Evolutionary conservation across 2,329 filamentous ascomycete genomes (phyloP).

Genomic region (Fusarium poae): DNA sequence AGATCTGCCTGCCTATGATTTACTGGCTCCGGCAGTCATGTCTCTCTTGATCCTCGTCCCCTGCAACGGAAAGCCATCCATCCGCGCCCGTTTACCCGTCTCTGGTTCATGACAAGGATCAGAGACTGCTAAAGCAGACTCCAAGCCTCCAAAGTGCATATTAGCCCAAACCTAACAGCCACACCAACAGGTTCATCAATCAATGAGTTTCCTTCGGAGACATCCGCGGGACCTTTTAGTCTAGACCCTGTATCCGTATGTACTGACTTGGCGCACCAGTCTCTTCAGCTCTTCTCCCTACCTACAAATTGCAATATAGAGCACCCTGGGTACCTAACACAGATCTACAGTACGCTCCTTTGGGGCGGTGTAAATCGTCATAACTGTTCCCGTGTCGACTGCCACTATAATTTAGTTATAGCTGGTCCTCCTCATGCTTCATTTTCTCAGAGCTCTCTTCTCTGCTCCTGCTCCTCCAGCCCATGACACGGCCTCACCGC

Average conservation of each 20-base stretch:
- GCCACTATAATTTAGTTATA: constrained; percentile 1
- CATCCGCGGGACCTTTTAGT: constrained; percentile 13
- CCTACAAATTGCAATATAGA: background rate
- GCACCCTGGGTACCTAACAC: background rate
- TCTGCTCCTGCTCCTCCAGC: constrained; percentile 4
- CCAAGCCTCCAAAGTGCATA: constrained; percentile 2
- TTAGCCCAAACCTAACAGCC: constrained; percentile 26
- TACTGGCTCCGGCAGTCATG: background rate
- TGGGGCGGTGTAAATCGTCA: constrained; percentile 12
- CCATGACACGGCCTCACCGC: constrained; percentile 17
- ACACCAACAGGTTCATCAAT: constrained; percentile 11
- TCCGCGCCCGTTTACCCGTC: constrained; percentile 1
- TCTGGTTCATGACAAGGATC: constrained; percentile 6
- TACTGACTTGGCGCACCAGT: constrained; percentile 11
- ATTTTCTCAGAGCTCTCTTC: background rate
- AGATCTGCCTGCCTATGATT: background rate
- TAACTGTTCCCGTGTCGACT: constrained; percentile 2
- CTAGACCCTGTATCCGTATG: background rate
- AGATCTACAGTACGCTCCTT: background rate
- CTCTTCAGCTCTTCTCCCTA: constrained; percentile 5
- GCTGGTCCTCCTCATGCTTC: constrained; percentile 3
- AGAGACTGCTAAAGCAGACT: constrained; percentile 1
- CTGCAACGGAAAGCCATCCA: background rate
- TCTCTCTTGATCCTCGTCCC: background rate
- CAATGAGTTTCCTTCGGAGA: constrained; percentile 20